Base-by-base conservation (phyloP, 257 asterid species). In the Jacaranda mimosifolia region DNA sequence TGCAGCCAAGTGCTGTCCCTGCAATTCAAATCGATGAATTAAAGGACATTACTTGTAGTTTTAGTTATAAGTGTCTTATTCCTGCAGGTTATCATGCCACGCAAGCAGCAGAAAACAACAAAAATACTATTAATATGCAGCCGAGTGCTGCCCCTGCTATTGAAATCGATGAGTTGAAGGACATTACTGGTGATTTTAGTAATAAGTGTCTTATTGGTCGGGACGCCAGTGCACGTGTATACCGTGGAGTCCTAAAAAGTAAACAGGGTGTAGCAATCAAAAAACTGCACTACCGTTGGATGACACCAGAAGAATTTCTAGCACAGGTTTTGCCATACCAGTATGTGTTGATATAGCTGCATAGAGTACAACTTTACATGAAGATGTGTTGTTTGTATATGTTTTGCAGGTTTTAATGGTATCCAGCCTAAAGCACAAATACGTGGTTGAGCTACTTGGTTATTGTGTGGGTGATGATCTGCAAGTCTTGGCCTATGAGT, bases 401-500 rank as follows among this genome's bases (percentile, higher is more conserved):
- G 64, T 9, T 8, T 67, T 64, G 46, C 87, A 88, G 93, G 83
- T 86, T 77, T 83, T 90, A 49, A 80, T 78, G 82, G 85, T 82
- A 15, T 85, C 88, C 63, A 83, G 87, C 51, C 70, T 85, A 59
- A 82, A 88, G 69, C 91, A 86, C 59, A 86, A 85, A 32, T 73
- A 88, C 53, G 85, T 86, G 62, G 88, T 88, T 63, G 87, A 85
- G 77, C 86, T 88, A 72, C 85, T 86, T 35, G 91, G 93, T 64
- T 88, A 88, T 79, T 84, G 84, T 78, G 85, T 84, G 77, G 90
- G 80, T 40, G 85, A 86, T 68, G 88, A 86, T 63, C 80, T 79
- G 48, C 90, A 87, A 53, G 79, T 83, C 68, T 74, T 86, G 68
- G 92, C 90, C 46, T 87, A 82, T 70, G 92, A 85, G 73, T 85